Percentiles rank a stretch among this genome's conserved stretches.
Conservation (phyloP, 805 yeast genomes). For the Zygoascus flipseniorum region DNA sequence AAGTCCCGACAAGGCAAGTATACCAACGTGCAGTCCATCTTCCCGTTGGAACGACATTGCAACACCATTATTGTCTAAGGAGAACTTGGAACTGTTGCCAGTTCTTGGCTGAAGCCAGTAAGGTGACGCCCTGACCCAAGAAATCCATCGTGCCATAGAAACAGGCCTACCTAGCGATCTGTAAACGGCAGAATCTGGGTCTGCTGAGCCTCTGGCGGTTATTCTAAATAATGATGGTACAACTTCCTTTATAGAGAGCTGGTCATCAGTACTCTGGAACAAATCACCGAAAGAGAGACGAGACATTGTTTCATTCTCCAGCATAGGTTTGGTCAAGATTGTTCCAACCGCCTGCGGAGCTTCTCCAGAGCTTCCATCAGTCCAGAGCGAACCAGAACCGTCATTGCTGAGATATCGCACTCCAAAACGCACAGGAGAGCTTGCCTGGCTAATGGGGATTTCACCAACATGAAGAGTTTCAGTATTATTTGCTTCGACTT, state of each 20-base stretch:
- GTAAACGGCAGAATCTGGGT: background rate
- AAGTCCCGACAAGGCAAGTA: conserved; percentile 18
- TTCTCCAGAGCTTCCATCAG: background rate
- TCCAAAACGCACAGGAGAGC: background rate
- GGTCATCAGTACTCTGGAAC: background rate
- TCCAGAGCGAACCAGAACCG: background rate
- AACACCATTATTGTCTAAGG: conserved; percentile 6
- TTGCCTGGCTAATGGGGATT: background rate
- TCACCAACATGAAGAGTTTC: background rate
- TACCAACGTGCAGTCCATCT: conserved; percentile 20
- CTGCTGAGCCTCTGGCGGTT: background rate
- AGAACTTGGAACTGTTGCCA: background rate
- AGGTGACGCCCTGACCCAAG: background rate
- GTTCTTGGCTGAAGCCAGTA: conserved; percentile 7
- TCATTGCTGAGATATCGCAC: background rate
- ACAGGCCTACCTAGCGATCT: conserved; percentile 3
- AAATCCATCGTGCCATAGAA: background rate
- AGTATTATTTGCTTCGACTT: too few relatives aligned
- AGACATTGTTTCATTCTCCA: background rate
- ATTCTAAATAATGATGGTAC: background rate
- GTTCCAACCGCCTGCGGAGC: background rate
- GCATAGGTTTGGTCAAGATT: background rate
- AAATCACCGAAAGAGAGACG: background rate
- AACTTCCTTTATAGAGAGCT: background rate
- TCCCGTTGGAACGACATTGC: conserved; percentile 6